Percentiles rank a stretch among this genome's conserved stretches.
phyloP scores from a whole-genome alignment of 306 rosid genomes.

The Oemleria cerasiformis region DNA sequence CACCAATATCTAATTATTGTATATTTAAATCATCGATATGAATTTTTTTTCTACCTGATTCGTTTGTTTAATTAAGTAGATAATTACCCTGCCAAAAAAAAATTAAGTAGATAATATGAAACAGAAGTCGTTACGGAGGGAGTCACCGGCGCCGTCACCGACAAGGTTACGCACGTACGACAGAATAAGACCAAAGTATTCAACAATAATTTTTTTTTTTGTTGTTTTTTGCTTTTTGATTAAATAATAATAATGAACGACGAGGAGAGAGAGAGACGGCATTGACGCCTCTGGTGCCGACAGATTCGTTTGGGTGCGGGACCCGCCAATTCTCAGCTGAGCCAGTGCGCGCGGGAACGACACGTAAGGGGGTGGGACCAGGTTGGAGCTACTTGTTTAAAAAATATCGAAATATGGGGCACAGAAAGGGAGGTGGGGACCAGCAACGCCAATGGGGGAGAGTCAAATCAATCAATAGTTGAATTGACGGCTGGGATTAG shows the following conservation, averaged over 20 bases:
- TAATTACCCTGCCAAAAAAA: too few species aligned
- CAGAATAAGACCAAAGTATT: too few species aligned
- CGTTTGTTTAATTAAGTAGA: background rate
- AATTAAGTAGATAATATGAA: too few species aligned
- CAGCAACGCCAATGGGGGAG: background rate
- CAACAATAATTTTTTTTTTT: too few species aligned
- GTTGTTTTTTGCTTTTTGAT: background rate
- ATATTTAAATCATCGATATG: too few species aligned
- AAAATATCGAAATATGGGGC: background rate
- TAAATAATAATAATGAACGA: background rate
- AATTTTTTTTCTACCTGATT: too few species aligned
- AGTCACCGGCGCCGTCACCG: background rate
- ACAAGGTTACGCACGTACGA: background rate
- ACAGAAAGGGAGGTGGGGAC: conserved; percentile 16
- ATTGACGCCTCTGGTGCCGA: conserved; percentile 53
- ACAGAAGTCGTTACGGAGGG: background rate
- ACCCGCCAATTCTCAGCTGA: background rate
- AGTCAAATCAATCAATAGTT: conserved; percentile 30
- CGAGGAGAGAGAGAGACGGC: conserved; percentile 25
- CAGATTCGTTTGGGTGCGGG: conserved; percentile 38
- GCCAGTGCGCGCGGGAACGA: background rate
- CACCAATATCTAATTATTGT: too few species aligned
- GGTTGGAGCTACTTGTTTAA: too few species aligned
- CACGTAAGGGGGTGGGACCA: background rate
- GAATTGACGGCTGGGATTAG: conserved; percentile 39